Conservation (phyloP, 345 rosid species). For the Corchorus olitorius region DNA sequence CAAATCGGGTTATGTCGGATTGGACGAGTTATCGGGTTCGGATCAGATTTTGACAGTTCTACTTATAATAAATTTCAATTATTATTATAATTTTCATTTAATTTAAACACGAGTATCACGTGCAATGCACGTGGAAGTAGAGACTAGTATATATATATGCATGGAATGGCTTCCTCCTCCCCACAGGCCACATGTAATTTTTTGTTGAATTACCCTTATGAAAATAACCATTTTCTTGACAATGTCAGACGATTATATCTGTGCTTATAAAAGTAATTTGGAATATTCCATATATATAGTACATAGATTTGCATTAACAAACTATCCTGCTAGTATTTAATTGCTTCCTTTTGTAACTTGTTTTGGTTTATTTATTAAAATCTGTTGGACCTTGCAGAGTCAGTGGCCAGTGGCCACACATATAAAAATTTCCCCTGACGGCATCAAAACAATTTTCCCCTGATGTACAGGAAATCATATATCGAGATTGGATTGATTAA, state of each 20-base stretch:
- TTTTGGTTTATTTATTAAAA: conserved; percentile 2
- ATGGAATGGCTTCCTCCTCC: conserved; percentile 44
- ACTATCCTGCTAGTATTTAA: neutral
- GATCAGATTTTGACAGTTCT: no score
- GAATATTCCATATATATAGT: neutral
- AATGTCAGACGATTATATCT: neutral
- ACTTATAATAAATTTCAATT: no score
- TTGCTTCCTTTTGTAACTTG: neutral
- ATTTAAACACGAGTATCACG: no score
- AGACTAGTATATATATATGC: no score
- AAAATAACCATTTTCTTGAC: neutral
- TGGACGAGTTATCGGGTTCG: no score
- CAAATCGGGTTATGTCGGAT: no score
- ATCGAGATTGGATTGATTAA: no score
- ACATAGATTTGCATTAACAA: neutral
- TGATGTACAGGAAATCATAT: no score
- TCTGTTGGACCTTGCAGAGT: conserved; percentile 33
- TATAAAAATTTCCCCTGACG: conserved; percentile 34
- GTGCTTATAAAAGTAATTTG: neutral
- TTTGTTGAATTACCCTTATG: neutral
- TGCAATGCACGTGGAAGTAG: no score
- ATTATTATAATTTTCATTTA: no score
- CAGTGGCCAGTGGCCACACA: conserved; percentile 37
- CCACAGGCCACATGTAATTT: conserved; percentile 47
- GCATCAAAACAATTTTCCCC: conserved; percentile 35